Evolutionary conservation across 192 early-diverging fungal species (phyloP), one percentile per base, ranked within the genome.

Genomic region (Coemansia sp.): DNA sequence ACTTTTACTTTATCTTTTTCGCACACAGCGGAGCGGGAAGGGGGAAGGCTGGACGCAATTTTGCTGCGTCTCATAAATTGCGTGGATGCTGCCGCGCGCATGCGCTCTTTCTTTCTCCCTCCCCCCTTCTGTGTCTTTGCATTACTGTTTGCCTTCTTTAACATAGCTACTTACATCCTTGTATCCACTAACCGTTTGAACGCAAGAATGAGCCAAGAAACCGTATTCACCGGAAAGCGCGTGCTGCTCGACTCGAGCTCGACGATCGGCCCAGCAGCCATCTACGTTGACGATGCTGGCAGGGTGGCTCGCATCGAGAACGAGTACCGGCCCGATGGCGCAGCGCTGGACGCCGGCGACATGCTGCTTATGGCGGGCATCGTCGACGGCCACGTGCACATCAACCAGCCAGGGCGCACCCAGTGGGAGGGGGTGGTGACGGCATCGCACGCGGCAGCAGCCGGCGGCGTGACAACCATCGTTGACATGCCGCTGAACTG

Each of bases 401-500:
- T 93, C 74, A 93, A 93, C 69, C 91, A 93, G 77, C 92, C 92
- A 12, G 92, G 92, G 24, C 87, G 92, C 77, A 93, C 92, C 60
- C 85, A 89, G 68, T 93, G 92, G 92, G 92, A 93, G 72, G 92
- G 92, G 11, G 91, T 93, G 49, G 87, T 85, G 58, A 93, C 88
- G 4, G 92, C 90, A 43, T 91, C 91, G 30, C 89, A 88, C 62
- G 88, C 92, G 41, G 92, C 92, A 39, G 91, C 91, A n/a, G 90
- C 91, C 35, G 92, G 92, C 56, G 92, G 92, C 67, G 87, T 90
- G 33, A 93, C 91, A 0, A 92, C 92, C 1, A 85, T 93, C 30
- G 86, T 93, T 36, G 92, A 93, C 63, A 93, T 93, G 92, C 92
- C 92, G 20, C 85, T 93, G 65, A 93, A 93, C 85, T 89, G 90